These are phyloP conservation scores for Lentinula sp. DNA, from an alignment of 768 basidiomycete genomes.

Conservation along the genomic window DNA sequence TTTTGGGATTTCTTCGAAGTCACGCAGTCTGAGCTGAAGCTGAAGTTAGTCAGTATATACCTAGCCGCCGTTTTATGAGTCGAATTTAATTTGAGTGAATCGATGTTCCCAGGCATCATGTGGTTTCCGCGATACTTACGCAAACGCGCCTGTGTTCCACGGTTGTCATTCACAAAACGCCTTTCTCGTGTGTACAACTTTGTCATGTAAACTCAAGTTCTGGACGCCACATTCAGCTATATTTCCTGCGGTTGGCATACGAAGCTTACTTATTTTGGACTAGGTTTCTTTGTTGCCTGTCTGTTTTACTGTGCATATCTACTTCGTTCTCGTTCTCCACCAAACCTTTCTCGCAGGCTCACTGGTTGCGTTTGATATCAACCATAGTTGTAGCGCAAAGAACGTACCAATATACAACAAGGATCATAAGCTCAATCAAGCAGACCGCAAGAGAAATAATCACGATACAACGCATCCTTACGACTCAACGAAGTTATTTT, in stretches of 20 bases:
- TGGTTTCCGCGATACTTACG: not conserved
- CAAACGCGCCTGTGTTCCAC: not conserved
- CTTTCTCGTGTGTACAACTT: not conserved
- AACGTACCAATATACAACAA: not conserved
- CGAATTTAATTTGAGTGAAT: too few species aligned
- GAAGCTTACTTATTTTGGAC: not conserved
- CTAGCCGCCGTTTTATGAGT: too few species aligned
- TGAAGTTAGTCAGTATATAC: too few species aligned
- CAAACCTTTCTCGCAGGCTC: not conserved
- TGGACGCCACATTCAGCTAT: constrained; percentile 1
- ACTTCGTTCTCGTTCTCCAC: not conserved
- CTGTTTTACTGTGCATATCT: not conserved
- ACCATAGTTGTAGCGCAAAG: not conserved
- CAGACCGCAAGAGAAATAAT: not conserved
- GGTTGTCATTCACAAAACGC: not conserved
- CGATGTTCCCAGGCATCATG: not conserved
- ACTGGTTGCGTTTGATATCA: not conserved
- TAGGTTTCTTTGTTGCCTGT: not conserved
- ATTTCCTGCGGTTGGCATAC: not conserved
- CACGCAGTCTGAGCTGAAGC: too few species aligned
- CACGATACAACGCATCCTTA: not conserved
- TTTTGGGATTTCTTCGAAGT: too few species aligned
- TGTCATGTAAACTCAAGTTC: not conserved
- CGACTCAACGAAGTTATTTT: not conserved
- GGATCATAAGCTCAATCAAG: not conserved